Evolutionary conservation across 345 rosid genomes (phyloP).

Genomic region (Durio zibethinus): DNA sequence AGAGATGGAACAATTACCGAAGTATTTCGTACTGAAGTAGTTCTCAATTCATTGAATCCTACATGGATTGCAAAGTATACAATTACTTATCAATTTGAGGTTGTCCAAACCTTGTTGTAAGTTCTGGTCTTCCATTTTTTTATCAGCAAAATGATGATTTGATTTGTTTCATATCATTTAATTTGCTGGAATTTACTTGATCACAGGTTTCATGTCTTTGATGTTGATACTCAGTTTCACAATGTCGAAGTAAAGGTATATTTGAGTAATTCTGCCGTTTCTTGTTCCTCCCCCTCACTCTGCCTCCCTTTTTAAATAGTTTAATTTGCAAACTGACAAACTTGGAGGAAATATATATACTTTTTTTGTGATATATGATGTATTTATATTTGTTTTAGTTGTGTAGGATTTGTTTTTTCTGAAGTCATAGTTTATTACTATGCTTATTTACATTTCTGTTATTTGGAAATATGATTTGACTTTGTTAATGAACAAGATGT

Average conservation of each 20-base stretch:
- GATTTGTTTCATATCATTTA: constrained; percentile 13
- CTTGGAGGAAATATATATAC: not conserved
- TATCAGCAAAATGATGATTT: constrained; percentile 6
- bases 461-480: not conserved
- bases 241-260: constrained; percentile 67
- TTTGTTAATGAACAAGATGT: not conserved
- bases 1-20: constrained; percentile 65
- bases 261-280: not conserved
- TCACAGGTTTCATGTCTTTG: constrained; percentile 68
- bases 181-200: constrained; percentile 19
- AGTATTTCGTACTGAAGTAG: constrained; percentile 71
- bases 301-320: not conserved
- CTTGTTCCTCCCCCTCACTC: not conserved
- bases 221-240: constrained; percentile 78
- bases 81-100: constrained; percentile 60
- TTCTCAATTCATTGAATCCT: constrained; percentile 78
- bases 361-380: not conserved
- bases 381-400: not conserved
- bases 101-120: constrained; percentile 77
- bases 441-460: not conserved
- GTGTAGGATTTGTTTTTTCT: not conserved
- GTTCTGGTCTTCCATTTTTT: constrained; percentile 25
- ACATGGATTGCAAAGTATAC: constrained; percentile 62
- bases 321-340: not conserved
- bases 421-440: not conserved